Evolutionary conservation across 129 eudicot genomes (phyloP).

Genomic region (Rutidosis leptorrhynchoides): DNA sequence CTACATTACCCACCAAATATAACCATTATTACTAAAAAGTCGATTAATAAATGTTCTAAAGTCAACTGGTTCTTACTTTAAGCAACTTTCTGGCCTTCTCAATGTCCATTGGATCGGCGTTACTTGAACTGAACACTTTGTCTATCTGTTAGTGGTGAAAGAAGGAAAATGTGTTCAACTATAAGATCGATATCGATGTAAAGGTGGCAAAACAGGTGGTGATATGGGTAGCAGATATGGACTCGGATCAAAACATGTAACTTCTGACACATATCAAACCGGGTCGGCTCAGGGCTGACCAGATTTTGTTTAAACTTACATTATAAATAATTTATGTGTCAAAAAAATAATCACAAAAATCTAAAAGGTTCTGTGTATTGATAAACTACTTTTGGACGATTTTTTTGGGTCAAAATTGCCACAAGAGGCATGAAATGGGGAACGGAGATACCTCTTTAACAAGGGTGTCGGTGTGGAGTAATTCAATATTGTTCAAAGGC

Average conservation of each 20-base stretch:
- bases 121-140: constrained; percentile 57
- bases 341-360: no score
- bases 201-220: neutral
- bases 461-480: constrained; percentile 79
- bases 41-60: neutral
- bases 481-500: constrained; percentile 52
- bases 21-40: neutral
- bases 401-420: no score
- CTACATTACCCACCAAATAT: constrained; percentile 38
- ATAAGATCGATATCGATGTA: neutral
- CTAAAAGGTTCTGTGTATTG: no score
- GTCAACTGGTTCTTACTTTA: constrained; percentile 25
- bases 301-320: no score
- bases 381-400: no score
- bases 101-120: constrained; percentile 56
- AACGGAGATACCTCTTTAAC: constrained; percentile 84
- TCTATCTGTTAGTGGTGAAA: constrained; percentile 54
- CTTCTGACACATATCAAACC: neutral
- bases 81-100: constrained; percentile 71
- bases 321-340: no score
- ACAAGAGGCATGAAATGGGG: no score
- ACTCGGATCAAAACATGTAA: neutral
- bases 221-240: neutral
- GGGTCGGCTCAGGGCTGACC: neutral
- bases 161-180: neutral